Conservation (phyloP, 2,329 filamentous ascomycete genomes). For the Hymenoscyphus salicellus region DNA sequence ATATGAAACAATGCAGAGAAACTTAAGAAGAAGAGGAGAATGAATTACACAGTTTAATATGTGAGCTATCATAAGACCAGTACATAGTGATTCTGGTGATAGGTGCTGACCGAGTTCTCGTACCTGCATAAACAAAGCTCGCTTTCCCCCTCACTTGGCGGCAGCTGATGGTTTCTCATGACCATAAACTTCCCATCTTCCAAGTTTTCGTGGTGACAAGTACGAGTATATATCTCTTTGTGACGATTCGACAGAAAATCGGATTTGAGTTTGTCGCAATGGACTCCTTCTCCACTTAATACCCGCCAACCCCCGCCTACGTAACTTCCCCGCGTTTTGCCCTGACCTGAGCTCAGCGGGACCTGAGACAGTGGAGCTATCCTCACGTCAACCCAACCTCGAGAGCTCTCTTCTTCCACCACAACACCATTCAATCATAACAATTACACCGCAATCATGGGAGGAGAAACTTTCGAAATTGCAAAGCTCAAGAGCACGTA, state of each 20-base stretch:
- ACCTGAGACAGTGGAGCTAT: not conserved
- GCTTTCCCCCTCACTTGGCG: not conserved
- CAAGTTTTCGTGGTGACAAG: not conserved
- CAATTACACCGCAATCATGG: constrained; percentile 32
- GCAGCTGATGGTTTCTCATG: constrained; percentile 2
- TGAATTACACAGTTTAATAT: not conserved
- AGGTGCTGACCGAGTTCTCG: not conserved
- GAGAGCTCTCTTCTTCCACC: constrained; percentile 9
- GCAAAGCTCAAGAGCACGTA: constrained; percentile 32
- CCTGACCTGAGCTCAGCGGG: not conserved
- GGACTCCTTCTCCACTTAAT: not conserved
- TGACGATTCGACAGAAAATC: not conserved
- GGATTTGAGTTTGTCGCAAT: not conserved
- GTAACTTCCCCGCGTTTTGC: constrained; percentile 2
- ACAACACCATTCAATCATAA: constrained; percentile 15
- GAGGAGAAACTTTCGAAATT: constrained; percentile 33
- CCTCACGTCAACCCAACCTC: constrained; percentile 2
- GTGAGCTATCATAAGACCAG: not conserved
- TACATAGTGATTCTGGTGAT: not conserved
- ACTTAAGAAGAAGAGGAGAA: not conserved
- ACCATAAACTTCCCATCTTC: not conserved
- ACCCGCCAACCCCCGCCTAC: not conserved
- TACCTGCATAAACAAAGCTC: constrained; percentile 6
- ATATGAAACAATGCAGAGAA: not conserved
- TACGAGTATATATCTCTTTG: not conserved